Evolutionary conservation across 192 early-diverging fungal species (phyloP).

Genomic region (Coemansia sp.): DNA sequence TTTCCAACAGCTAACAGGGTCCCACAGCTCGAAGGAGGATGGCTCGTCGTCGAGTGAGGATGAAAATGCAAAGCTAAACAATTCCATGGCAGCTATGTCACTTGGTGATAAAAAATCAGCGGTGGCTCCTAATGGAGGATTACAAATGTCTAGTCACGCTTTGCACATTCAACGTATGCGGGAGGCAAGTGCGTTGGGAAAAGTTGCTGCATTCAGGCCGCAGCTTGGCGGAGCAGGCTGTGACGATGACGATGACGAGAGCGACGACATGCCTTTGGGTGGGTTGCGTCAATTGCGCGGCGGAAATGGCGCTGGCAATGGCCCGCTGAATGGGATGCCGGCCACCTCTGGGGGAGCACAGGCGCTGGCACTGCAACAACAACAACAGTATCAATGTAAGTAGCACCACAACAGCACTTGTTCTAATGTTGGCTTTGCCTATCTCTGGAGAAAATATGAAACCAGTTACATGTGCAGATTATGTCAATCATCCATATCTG

Average conservation of each 20-base stretch:
- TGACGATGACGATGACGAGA: slow-evolving; percentile 25
- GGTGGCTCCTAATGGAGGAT: not conserved
- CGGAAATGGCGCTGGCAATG: not conserved
- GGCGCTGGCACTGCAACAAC: slow-evolving; percentile 5
- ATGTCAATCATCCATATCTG: not conserved
- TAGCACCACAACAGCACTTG: not conserved
- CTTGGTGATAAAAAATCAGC: slow-evolving; percentile 6
- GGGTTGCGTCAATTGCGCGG: slow-evolving; percentile 22
- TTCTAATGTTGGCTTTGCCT: not conserved
- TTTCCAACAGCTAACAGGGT: slow-evolving; percentile 1
- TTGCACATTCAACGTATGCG: slow-evolving; percentile 40
- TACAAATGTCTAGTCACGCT: slow-evolving; percentile 33
- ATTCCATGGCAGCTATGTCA: slow-evolving; percentile 37
- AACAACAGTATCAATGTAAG: slow-evolving; percentile 10
- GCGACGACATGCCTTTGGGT: slow-evolving; percentile 36
- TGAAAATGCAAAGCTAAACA: slow-evolving; percentile 27
- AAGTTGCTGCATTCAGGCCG: slow-evolving; percentile 14
- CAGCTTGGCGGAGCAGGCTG: not conserved
- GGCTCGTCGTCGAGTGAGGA: slow-evolving; percentile 33
- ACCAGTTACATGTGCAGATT: not conserved
- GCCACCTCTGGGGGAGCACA: not conserved
- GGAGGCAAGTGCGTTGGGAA: slow-evolving; percentile 45
- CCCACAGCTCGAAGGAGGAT: slow-evolving; percentile 27
- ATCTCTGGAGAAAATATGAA: not conserved
- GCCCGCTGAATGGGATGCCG: not conserved